Evolutionary conservation across 495 filamentous ascomycete genomes (phyloP).

Genomic region (Trichocladium uniseriatum): DNA sequence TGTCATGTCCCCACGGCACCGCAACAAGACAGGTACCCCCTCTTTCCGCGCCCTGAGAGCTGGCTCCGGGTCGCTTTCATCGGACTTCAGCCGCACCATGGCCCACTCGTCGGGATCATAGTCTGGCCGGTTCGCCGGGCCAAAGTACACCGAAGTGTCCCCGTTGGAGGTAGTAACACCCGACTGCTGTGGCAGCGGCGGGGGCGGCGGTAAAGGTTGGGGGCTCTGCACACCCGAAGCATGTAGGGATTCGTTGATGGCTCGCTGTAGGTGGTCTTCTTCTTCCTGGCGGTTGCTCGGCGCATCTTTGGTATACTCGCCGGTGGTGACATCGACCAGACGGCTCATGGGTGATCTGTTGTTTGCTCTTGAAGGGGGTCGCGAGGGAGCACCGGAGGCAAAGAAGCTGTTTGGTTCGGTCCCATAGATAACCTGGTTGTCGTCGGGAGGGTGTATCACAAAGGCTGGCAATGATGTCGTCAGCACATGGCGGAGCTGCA

Average conservation of each 20-base stretch:
- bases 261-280: constrained; percentile 32
- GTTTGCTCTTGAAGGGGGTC: constrained; percentile 60
- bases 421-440: constrained; percentile 28
- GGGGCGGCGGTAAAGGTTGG: constrained; percentile 31
- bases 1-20: constrained; percentile 35
- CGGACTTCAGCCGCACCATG: constrained; percentile 44
- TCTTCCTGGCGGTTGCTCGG: constrained; percentile 21
- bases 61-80: constrained; percentile 22
- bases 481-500: constrained; percentile 4
- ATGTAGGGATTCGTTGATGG: constrained; percentile 22
- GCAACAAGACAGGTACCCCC: constrained; percentile 62
- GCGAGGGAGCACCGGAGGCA: constrained; percentile 44
- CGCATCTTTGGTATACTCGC: constrained; percentile 15
- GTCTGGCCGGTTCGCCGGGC: constrained; percentile 58
- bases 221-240: constrained; percentile 9
- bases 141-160: constrained; percentile 43
- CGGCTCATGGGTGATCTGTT: constrained; percentile 38
- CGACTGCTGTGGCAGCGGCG: constrained; percentile 32
- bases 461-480: constrained; percentile 37
- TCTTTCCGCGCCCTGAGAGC: constrained; percentile 49
- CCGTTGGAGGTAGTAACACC: constrained; percentile 32
- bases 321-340: constrained; percentile 29
- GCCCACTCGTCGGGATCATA: constrained; percentile 72
- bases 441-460: constrained; percentile 47
- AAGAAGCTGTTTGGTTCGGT: constrained; percentile 28